phyloP scores from a whole-genome alignment of 345 rosid species.

The Gossypium australe region DNA sequence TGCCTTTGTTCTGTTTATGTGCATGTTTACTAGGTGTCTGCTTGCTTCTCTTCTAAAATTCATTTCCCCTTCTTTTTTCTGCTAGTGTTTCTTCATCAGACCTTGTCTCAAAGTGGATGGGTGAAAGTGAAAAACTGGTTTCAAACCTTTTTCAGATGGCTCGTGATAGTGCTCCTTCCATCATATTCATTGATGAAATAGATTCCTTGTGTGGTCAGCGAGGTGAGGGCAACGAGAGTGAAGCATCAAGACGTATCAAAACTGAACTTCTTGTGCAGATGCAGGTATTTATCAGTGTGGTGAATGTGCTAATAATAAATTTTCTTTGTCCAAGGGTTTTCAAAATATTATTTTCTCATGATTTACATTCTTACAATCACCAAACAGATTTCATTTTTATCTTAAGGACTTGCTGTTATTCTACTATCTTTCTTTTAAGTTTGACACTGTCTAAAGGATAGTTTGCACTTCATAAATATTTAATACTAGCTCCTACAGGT shows the following conservation, averaged over 20 bases:
- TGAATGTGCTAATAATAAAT: slow-evolving; percentile 4
- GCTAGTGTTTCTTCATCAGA: slow-evolving; percentile 73
- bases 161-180: slow-evolving; percentile 79
- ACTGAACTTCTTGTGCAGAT: slow-evolving; percentile 87
- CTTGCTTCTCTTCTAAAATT: background rate
- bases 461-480: background rate
- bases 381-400: background rate
- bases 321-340: background rate
- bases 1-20: background rate
- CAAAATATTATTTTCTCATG: background rate
- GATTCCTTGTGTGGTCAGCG: slow-evolving; percentile 80
- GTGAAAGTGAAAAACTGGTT: slow-evolving; percentile 84
- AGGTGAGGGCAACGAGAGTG: slow-evolving; percentile 86
- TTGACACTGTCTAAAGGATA: background rate
- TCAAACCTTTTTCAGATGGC: slow-evolving; percentile 81
- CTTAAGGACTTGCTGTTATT: background rate
- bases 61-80: background rate
- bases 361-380: background rate
- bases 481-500: background rate
- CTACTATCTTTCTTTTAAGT: background rate
- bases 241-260: slow-evolving; percentile 84
- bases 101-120: slow-evolving; percentile 88
- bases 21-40: background rate
- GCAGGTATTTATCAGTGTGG: slow-evolving; percentile 47
- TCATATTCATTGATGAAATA: slow-evolving; percentile 76